phyloP scores from a whole-genome alignment of 2,329 filamentous ascomycete genomes.

The Decorospora gaudefroyi region DNA sequence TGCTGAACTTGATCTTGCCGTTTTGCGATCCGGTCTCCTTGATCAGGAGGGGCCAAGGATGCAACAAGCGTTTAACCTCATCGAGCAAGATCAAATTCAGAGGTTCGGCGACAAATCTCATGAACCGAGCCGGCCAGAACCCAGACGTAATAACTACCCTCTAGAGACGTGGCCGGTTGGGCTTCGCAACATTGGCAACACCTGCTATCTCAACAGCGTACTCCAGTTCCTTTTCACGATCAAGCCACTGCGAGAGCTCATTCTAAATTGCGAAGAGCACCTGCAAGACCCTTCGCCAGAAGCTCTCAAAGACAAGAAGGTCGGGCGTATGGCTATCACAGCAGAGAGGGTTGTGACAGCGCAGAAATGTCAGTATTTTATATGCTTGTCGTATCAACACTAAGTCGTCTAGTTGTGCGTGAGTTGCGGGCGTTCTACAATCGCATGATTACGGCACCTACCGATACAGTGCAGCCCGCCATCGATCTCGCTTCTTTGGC shows the following conservation, averaged over 20 bases:
- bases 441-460: slow-evolving; percentile 67
- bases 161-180: slow-evolving; percentile 73
- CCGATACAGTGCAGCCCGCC: slow-evolving; percentile 68
- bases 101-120: slow-evolving; percentile 25
- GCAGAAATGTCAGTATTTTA: slow-evolving; percentile 71
- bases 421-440: slow-evolving; percentile 73
- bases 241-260: slow-evolving; percentile 76
- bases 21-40: slow-evolving; percentile 38
- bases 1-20: slow-evolving; percentile 55
- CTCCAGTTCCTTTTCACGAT: slow-evolving; percentile 95
- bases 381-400: slow-evolving; percentile 24
- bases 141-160: slow-evolving; percentile 35
- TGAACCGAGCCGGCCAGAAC: slow-evolving; percentile 17
- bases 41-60: slow-evolving; percentile 50
- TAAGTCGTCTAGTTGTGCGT: slow-evolving; percentile 65
- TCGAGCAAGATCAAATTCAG: slow-evolving; percentile 43
- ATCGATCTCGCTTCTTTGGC: slow-evolving; percentile 80
- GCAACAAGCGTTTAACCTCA: slow-evolving; percentile 54
- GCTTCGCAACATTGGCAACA: slow-evolving; percentile 92
- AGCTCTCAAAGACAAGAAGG: slow-evolving; percentile 67
- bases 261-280: slow-evolving; percentile 73
- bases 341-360: slow-evolving; percentile 62
- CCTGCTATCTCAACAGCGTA: slow-evolving; percentile 96
- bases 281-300: slow-evolving; percentile 69
- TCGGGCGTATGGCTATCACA: slow-evolving; percentile 73